A percentile compares a stretch with the other conserved stretches of the same genome.
Conservation (phyloP, 2,329 filamentous ascomycete species). For the Grosmannia serpens region DNA sequence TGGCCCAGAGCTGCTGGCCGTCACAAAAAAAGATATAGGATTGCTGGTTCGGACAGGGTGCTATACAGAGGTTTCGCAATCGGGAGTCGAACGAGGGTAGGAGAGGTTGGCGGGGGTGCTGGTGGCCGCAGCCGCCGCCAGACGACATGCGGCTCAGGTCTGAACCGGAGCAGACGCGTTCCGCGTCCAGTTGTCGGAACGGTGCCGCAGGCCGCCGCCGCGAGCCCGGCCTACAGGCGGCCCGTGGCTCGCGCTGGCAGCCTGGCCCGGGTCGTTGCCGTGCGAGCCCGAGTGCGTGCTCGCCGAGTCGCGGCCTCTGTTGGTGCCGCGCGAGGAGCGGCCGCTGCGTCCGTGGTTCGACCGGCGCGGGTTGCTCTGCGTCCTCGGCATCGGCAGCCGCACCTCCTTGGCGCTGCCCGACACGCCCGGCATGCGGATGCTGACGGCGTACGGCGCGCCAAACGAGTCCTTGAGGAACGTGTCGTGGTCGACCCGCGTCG, state of each 20-base stretch:
- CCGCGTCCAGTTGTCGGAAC: slow-evolving; percentile 10
- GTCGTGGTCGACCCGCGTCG: slow-evolving; percentile 23
- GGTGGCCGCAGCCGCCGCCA: no score
- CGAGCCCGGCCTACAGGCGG: slow-evolving; percentile 7
- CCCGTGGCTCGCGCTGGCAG: neutral
- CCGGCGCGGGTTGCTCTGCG: slow-evolving; percentile 12
- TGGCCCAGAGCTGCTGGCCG: neutral
- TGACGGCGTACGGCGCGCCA: slow-evolving; percentile 27
- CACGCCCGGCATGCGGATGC: slow-evolving; percentile 35
- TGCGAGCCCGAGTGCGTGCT: slow-evolving; percentile 9
- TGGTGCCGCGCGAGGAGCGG: neutral
- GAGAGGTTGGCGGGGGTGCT: neutral
- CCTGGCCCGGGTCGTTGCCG: slow-evolving; percentile 4
- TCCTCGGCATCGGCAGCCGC: slow-evolving; percentile 16
- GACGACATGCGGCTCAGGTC: no score
- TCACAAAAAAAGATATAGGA: neutral
- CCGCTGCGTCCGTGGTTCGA: slow-evolving; percentile 5
- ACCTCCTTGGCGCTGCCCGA: slow-evolving; percentile 24
- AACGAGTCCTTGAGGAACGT: slow-evolving; percentile 25
- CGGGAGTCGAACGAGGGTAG: neutral
- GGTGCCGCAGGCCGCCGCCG: slow-evolving; percentile 6
- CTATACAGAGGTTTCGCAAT: neutral
- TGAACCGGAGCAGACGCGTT: slow-evolving; percentile 6
- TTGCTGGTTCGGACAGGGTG: neutral
- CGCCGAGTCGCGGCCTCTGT: slow-evolving; percentile 6